A percentile compares a stretch with the other conserved stretches of the same genome.
phyloP scores from a whole-genome alignment of 2,329 filamentous ascomycete species.

The Ophiostoma angusticollis region DNA sequence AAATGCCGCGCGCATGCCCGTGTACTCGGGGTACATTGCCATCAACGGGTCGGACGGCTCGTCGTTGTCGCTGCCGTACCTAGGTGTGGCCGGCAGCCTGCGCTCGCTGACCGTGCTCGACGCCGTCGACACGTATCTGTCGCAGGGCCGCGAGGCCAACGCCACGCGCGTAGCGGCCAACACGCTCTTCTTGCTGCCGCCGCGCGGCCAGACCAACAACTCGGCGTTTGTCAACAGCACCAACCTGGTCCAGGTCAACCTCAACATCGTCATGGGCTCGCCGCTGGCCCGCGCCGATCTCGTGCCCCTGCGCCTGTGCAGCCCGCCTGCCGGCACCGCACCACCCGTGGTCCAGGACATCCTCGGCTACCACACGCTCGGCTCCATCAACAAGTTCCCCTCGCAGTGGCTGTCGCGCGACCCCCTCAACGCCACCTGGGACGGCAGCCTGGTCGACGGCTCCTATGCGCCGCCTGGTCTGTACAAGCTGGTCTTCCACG shows the following conservation, averaged over 20 bases:
- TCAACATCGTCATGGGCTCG: conserved; percentile 33
- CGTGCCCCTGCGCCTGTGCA: conserved; percentile 25
- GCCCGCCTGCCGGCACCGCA: conserved; percentile 4
- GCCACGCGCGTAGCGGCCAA: conserved; percentile 18
- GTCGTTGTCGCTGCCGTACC: conserved; percentile 27
- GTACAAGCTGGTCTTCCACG: conserved; percentile 37
- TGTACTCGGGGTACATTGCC: conserved; percentile 36
- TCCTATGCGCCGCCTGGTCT: conserved; percentile 33
- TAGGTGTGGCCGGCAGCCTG: conserved; percentile 21
- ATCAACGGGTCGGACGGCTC: conserved; percentile 30
- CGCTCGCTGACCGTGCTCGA: conserved; percentile 8
- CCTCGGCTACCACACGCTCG: conserved; percentile 29
- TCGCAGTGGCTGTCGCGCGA: conserved; percentile 23
- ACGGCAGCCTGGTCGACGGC: conserved; percentile 34
- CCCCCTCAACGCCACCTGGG: conserved; percentile 23
- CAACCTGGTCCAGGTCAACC: conserved; percentile 27
- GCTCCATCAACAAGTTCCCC: conserved; percentile 31
- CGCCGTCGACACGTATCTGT: conserved; percentile 7
- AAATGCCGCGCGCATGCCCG: conserved; percentile 28
- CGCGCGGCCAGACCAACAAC: conserved; percentile 21
- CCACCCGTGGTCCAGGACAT: conserved; percentile 14
- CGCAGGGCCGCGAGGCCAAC: conserved; percentile 7
- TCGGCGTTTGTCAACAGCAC: conserved; percentile 17
- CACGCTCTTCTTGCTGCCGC: conserved; percentile 29
- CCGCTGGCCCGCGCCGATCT: conserved; percentile 31